A percentile compares a stretch with the other conserved stretches of the same genome.
These are phyloP conservation scores for Capsella bursapastoris DNA, from an alignment of 345 rosid genomes.

Conservation along the genomic window DNA sequence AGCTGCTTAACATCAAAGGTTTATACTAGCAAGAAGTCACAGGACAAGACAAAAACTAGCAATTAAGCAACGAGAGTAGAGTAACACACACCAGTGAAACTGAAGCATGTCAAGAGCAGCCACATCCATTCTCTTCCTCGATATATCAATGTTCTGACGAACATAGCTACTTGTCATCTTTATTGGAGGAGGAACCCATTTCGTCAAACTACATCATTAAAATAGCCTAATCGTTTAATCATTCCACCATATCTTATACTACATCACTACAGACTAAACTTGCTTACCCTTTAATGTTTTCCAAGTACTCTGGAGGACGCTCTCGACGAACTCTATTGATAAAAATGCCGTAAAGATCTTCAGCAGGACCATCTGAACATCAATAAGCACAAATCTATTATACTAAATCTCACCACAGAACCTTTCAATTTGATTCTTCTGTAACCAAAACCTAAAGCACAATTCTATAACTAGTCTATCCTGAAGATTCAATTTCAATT, in stretches of 20 bases:
- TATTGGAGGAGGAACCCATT: constrained; percentile 98
- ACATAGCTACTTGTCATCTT: constrained; percentile 89
- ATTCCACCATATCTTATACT: not conserved
- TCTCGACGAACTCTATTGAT: constrained; percentile 81
- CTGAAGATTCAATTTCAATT: not conserved
- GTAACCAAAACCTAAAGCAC: not conserved
- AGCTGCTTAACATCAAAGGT: not conserved
- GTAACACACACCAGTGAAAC: constrained; percentile 73
- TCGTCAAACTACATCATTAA: constrained; percentile 71
- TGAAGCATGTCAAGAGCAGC: constrained; percentile 96
- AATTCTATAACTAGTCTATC: not conserved
- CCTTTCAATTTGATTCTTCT: no score
- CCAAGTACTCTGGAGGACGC: constrained; percentile 74
- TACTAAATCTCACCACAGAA: not conserved
- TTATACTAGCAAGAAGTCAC: not conserved
- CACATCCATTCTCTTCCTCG: constrained; percentile 93
- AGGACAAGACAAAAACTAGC: not conserved
- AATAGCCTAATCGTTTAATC: not conserved
- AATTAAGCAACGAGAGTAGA: not conserved
- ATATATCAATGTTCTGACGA: constrained; percentile 68
- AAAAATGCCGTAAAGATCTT: constrained; percentile 93
- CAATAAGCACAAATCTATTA: not conserved
- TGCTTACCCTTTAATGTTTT: constrained; percentile 78
- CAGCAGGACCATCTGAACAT: constrained; percentile 84
- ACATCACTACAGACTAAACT: constrained; percentile 1